These are phyloP conservation scores for Phytopythium ostracodes DNA, from an alignment of 352 stramenopile species.

Conservation along the genomic window DNA sequence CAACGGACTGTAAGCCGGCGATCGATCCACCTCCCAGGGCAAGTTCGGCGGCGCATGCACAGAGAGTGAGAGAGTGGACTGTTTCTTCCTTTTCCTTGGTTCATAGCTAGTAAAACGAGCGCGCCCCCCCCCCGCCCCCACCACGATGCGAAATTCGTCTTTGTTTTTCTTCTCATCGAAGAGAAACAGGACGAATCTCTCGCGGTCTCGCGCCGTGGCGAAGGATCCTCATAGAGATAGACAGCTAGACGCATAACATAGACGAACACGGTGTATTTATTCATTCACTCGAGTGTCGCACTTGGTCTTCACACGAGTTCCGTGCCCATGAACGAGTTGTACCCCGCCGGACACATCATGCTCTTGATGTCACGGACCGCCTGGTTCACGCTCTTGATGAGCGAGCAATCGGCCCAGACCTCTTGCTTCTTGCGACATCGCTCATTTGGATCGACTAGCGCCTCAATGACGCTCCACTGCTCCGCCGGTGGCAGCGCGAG, in stretches of 20 bases:
- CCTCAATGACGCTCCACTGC: constrained; percentile 23
- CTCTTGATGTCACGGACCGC: constrained; percentile 37
- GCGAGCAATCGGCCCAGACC: constrained; percentile 36
- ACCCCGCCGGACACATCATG: constrained; percentile 16
- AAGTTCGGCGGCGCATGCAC: background rate
- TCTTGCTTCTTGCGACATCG: constrained; percentile 23
- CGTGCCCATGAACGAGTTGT: background rate
- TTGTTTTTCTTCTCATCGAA: constrained; percentile 32
- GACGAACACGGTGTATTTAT: constrained; percentile 4
- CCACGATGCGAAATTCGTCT: constrained; percentile 14
- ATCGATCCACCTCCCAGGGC: too few species aligned
- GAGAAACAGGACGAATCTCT: constrained; percentile 36
- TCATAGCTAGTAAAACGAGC: constrained; percentile 6
- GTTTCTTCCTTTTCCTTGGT: background rate
- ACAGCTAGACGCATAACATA: background rate
- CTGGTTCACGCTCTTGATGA: constrained; percentile 36
- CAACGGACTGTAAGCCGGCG: constrained; percentile 23
- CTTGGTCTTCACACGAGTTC: background rate
- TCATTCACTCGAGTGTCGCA: too few species aligned
- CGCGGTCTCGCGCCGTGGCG: constrained; percentile 18
- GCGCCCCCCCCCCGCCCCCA: constrained; percentile 10
- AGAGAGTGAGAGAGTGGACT: background rate
- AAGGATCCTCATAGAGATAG: constrained; percentile 2
- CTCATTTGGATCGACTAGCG: constrained; percentile 7
- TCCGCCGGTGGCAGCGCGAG: constrained; percentile 35